Conservation (phyloP, 441 rosid genomes). For the Erodium moschatum region DNA sequence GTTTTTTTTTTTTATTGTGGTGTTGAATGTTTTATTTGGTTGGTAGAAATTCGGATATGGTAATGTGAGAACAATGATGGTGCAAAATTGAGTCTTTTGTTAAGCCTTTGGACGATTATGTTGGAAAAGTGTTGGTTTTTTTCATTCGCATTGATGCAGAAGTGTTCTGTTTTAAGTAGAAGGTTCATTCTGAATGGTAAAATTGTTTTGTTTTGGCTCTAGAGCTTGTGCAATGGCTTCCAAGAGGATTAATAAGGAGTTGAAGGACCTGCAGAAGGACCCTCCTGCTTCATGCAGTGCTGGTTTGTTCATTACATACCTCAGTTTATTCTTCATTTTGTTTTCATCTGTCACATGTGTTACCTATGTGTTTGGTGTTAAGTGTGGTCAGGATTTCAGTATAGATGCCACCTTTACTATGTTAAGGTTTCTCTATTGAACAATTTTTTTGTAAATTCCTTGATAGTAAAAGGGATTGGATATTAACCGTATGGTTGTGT, state of each 20-base stretch:
- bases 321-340: slow-evolving; percentile 12
- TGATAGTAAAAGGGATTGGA: background rate
- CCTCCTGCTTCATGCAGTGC: slow-evolving; percentile 32
- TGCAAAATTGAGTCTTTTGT: background rate
- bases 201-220: background rate
- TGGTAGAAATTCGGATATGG: background rate
- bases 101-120: background rate
- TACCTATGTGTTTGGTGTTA: background rate
- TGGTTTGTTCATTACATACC: slow-evolving; percentile 10
- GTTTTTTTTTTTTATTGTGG: background rate
- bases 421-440: too few relatives aligned
- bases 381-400: background rate
- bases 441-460: too few relatives aligned
- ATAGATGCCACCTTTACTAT: too few relatives aligned
- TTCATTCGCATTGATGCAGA: background rate
- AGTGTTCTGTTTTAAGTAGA: background rate
- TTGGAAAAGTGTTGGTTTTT: background rate
- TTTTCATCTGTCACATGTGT: background rate
- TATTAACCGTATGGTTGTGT: too few relatives aligned
- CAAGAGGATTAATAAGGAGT: slow-evolving; percentile 29
- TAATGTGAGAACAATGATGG: background rate
- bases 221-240: slow-evolving; percentile 24
- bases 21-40: background rate
- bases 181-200: background rate
- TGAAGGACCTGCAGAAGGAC: slow-evolving; percentile 34